These are phyloP conservation scores for Tritrichomonas foetus DNA, from an alignment of 208 protist genomes.

Conservation along the genomic window DNA sequence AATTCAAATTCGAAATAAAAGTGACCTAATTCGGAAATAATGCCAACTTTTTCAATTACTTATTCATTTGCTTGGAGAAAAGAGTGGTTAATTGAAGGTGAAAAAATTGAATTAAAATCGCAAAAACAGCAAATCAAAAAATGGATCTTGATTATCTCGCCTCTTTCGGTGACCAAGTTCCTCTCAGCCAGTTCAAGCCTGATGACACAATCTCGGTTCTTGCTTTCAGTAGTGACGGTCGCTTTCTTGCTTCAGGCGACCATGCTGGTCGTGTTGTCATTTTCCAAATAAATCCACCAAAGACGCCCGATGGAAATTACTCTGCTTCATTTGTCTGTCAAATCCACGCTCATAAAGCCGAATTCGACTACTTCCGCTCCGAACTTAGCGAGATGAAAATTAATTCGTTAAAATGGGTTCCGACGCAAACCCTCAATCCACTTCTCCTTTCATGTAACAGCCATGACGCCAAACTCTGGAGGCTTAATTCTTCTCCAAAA, in stretches of 20 bases:
- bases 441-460: neutral
- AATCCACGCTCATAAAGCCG: constrained; percentile 11
- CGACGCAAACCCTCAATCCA: neutral
- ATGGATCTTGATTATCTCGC: neutral
- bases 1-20: too few relatives aligned
- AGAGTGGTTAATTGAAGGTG: too few relatives aligned
- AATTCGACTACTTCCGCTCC: constrained; percentile 29
- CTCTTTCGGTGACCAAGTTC: constrained; percentile 21
- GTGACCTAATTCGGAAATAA: too few relatives aligned
- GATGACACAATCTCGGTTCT: constrained; percentile 8
- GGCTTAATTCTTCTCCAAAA: neutral
- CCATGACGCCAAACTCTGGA: constrained; percentile 31
- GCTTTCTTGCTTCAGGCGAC: constrained; percentile 33
- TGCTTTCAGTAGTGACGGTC: neutral
- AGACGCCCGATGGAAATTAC: neutral
- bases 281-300: neutral
- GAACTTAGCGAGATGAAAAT: constrained; percentile 11
- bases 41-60: too few relatives aligned
- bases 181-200: neutral
- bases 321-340: neutral
- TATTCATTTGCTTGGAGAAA: too few relatives aligned
- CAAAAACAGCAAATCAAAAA: too few relatives aligned
- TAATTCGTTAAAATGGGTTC: constrained; percentile 29
- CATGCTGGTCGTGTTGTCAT: constrained; percentile 23
- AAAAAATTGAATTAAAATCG: too few relatives aligned